phyloP scores from a whole-genome alignment of 2,329 filamentous ascomycete genomes.

The Trichoderma atrobrunneum region DNA sequence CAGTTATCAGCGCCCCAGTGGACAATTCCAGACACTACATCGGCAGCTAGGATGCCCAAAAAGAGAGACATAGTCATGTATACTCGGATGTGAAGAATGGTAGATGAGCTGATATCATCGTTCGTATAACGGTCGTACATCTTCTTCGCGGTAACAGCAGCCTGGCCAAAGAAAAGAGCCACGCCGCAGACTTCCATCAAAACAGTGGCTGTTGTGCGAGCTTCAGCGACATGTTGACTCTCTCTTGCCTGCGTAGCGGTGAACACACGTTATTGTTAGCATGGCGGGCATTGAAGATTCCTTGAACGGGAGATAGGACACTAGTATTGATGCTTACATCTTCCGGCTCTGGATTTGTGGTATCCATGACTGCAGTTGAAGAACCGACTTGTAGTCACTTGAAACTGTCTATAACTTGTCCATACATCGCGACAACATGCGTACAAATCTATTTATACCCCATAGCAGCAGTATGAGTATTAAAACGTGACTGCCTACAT shows the following conservation, averaged over 20 bases:
- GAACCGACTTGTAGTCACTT: neutral
- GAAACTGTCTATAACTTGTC: neutral
- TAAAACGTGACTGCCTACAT: neutral
- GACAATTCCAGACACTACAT: neutral
- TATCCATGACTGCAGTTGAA: neutral
- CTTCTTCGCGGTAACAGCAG: neutral
- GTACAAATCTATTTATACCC: neutral
- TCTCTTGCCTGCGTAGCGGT: neutral
- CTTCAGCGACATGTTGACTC: neutral
- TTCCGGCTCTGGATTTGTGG: neutral
- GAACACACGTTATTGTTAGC: neutral
- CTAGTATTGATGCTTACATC: neutral
- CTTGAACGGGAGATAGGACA: too few relatives aligned
- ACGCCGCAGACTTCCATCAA: neutral
- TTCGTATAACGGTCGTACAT: neutral
- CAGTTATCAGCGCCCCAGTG: neutral
- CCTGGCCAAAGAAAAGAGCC: neutral
- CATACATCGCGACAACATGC: neutral
- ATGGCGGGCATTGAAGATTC: too few relatives aligned
- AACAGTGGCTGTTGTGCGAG: neutral
- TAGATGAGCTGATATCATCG: neutral
- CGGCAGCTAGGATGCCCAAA: neutral
- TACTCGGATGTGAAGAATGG: neutral
- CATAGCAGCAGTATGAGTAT: too few relatives aligned
- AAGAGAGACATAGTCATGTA: neutral